phyloP scores from a whole-genome alignment of 805 yeast genomes.

The Candida multigemmis region DNA sequence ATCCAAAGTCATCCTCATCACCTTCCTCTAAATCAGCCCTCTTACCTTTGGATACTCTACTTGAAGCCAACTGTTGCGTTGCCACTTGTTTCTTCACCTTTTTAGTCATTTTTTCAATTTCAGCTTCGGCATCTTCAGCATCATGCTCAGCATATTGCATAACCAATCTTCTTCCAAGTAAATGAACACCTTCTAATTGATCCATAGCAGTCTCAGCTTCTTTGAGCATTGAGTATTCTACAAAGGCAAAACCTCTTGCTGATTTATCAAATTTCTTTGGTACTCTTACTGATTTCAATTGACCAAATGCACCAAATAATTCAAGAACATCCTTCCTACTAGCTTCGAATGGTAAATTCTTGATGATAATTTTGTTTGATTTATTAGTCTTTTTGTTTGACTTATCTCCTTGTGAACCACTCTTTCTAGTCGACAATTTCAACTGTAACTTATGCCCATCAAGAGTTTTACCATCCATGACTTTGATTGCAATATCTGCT shows the following conservation, averaged over 20 bases:
- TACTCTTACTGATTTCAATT: slow-evolving; percentile 86
- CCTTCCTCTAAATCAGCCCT: slow-evolving; percentile 55
- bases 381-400: slow-evolving; percentile 27
- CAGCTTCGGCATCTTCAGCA: slow-evolving; percentile 77
- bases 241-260: slow-evolving; percentile 97
- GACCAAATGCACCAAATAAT: slow-evolving; percentile 90
- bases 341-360: slow-evolving; percentile 96
- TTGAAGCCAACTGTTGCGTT: slow-evolving; percentile 65
- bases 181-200: slow-evolving; percentile 90
- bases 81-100: slow-evolving; percentile 77
- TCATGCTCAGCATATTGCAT: slow-evolving; percentile 87
- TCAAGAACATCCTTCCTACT: slow-evolving; percentile 88
- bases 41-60: slow-evolving; percentile 59
- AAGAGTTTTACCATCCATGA: slow-evolving; percentile 66
- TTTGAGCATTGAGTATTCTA: slow-evolving; percentile 74
- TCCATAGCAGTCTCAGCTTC: slow-evolving; percentile 95
- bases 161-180: slow-evolving; percentile 88
- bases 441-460: slow-evolving; percentile 89
- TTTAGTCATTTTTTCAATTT: slow-evolving; percentile 81
- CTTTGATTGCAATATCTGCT: slow-evolving; percentile 67
- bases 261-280: slow-evolving; percentile 93
- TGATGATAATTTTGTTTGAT: slow-evolving; percentile 79
- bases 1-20: slow-evolving; percentile 15
- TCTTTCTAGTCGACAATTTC: slow-evolving; percentile 77
- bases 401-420: slow-evolving; percentile 19